Conservation (phyloP, 176 grass and related monocot genomes). For the Rhipidocladum racemiflorum region DNA sequence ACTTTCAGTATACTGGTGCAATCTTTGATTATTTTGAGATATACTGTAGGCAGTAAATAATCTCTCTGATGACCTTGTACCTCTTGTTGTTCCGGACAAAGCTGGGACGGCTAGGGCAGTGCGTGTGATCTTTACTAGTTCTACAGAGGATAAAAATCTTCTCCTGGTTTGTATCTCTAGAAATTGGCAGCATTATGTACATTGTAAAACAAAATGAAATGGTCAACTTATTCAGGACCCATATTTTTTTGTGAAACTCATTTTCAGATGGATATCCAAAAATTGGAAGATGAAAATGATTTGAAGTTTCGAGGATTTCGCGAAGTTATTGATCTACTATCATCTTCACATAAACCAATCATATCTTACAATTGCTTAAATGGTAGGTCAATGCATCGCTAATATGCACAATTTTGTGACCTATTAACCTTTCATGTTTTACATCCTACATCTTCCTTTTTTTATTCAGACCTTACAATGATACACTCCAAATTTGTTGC, state of each 20-base stretch:
- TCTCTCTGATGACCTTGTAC: conserved; percentile 71
- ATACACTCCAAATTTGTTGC: conserved; percentile 85
- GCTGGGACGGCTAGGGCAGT: conserved; percentile 46
- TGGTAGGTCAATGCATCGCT: conserved; percentile 50
- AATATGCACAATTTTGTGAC: not conserved
- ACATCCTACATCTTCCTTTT: not conserved
- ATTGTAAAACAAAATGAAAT: not conserved
- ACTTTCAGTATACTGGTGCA: not conserved
- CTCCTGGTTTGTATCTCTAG: conserved; percentile 64
- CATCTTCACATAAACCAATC: conserved; percentile 77
- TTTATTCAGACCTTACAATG: conserved; percentile 71
- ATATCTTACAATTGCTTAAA: conserved; percentile 79
- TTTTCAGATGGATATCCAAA: conserved; percentile 62
- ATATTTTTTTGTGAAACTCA: not conserved
- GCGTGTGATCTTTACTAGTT: conserved; percentile 70
- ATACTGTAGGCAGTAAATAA: conserved; percentile 55
- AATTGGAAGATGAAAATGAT: conserved; percentile 65
- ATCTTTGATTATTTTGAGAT: conserved; percentile 29
- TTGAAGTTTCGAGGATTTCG: conserved; percentile 77
- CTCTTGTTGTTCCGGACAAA: conserved; percentile 66
- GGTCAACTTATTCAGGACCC: conserved; percentile 1
- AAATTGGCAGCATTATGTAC: conserved; percentile 11
- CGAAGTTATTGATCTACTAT: conserved; percentile 90
- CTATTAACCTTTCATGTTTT: conserved; percentile 12
- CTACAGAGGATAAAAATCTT: conserved; percentile 81